Percentiles rank a stretch among this genome's conserved stretches.
Evolutionary conservation across 2,329 filamentous ascomycete genomes (phyloP).

Genomic region (Neonectria sp.): DNA sequence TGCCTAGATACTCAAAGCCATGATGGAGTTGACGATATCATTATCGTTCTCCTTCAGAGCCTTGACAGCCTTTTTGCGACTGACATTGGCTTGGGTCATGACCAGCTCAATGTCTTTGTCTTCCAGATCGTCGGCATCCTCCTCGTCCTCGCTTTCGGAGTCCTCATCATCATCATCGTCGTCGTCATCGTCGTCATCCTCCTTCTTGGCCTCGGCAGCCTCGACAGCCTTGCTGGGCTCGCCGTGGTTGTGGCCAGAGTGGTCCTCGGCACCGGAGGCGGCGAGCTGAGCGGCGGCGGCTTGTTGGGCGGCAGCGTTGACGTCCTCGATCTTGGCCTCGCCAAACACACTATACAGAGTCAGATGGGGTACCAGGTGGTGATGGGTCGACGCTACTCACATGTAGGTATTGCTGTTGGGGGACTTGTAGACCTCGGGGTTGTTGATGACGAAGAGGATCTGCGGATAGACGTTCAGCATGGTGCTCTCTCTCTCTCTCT

Average conservation of each 20-base stretch:
- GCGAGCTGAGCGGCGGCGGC: constrained; percentile 96
- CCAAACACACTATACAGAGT: constrained; percentile 85
- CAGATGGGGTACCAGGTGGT: constrained; percentile 9
- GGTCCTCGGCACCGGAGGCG: constrained; percentile 75
- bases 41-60: constrained; percentile 99
- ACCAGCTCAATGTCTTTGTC: constrained; percentile 99
- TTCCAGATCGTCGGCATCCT: constrained; percentile 94
- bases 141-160: constrained; percentile 89
- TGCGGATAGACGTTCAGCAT: constrained; percentile 57
- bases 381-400: constrained; percentile 70
- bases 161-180: constrained; percentile 81
- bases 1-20: constrained; percentile 89
- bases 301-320: constrained; percentile 98
- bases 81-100: constrained; percentile 97
- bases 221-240: constrained; percentile 76
- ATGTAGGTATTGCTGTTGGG: constrained; percentile 99
- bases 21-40: constrained; percentile 99
- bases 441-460: constrained; percentile 99
- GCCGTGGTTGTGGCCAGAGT: constrained; percentile 80
- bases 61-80: constrained; percentile 98
- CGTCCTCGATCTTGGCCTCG: constrained; percentile 99
- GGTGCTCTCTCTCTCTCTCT: constrained; percentile 28
- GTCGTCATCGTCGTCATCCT: constrained; percentile 84
- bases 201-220: constrained; percentile 79
- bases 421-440: constrained; percentile 99